Percentiles rank a stretch among this genome's conserved stretches.
These are phyloP conservation scores for Eimeria tenella DNA, from an alignment of 169 alveolate genomes.

Conservation along the genomic window DNA sequence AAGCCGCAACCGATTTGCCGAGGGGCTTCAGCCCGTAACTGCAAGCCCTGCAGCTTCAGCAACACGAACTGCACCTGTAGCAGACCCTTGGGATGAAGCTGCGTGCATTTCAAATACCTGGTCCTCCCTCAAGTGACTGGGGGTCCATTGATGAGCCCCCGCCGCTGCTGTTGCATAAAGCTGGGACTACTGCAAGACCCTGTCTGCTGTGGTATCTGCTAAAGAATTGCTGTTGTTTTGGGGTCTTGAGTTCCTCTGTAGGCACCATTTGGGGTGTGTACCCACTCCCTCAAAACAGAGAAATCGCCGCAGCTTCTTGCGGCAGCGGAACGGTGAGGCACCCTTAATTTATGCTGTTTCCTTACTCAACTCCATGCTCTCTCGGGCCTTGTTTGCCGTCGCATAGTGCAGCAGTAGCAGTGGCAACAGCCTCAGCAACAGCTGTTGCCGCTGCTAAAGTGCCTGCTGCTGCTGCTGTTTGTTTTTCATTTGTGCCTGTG, in stretches of 20 bases:
- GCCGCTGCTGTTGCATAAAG: not conserved
- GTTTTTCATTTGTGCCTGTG: not conserved
- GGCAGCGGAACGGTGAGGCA: constrained; percentile 93
- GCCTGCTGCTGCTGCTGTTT: constrained; percentile 11
- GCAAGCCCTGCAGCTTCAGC: too few species aligned
- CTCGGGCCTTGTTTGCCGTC: too few species aligned
- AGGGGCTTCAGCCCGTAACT: too few species aligned
- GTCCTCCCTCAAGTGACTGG: too few species aligned
- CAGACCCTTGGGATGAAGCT: too few species aligned
- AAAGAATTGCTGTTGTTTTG: not conserved
- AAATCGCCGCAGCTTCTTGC: constrained; percentile 87
- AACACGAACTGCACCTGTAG: too few species aligned
- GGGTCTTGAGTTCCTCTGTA: constrained; percentile 70
- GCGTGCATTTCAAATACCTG: too few species aligned
- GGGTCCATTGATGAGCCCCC: not conserved
- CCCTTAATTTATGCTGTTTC: not conserved
- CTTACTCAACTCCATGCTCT: too few species aligned
- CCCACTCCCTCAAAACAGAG: constrained; percentile 95
- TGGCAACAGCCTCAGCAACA: constrained; percentile 10
- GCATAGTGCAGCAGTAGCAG: not conserved
- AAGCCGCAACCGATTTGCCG: not conserved
- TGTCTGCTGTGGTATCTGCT: not conserved
- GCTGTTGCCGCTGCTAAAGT: not conserved
- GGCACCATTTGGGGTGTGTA: constrained; percentile 96
- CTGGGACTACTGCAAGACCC: not conserved